Conservation (phyloP, 169 alveolate species). For the Perkinsus olseni region DNA sequence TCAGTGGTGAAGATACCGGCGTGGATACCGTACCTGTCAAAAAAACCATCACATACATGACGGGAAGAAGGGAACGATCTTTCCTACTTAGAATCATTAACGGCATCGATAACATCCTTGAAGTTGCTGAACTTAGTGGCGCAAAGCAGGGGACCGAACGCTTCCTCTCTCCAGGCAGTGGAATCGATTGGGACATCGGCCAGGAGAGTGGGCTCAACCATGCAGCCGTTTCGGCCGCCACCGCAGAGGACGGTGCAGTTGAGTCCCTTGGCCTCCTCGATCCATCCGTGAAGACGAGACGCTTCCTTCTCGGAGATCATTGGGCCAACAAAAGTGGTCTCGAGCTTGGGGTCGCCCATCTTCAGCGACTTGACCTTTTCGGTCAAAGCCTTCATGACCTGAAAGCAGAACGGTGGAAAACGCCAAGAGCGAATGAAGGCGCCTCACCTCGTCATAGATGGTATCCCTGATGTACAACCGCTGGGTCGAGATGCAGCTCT, state of each 20-base stretch:
- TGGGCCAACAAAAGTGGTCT: neutral
- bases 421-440: neutral
- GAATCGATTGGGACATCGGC: neutral
- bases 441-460: neutral
- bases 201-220: conserved; percentile 1
- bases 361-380: neutral
- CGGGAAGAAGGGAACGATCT: neutral
- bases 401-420: neutral
- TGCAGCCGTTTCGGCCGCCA: neutral
- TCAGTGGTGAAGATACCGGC: conserved; percentile 6
- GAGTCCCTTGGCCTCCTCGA: neutral
- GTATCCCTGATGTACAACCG: neutral
- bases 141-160: neutral
- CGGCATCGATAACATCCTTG: neutral
- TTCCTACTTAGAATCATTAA: neutral
- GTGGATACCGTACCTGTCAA: neutral
- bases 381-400: neutral
- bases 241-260: neutral
- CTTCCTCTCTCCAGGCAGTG: neutral
- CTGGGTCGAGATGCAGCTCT: neutral
- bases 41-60: neutral
- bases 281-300: neutral
- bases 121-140: neutral
- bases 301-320: conserved; percentile 8
- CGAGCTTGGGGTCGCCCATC: conserved; percentile 8